These are phyloP conservation scores for Endotrypanum monterogeii DNA, from an alignment of 208 protist genomes.

Conservation along the genomic window DNA sequence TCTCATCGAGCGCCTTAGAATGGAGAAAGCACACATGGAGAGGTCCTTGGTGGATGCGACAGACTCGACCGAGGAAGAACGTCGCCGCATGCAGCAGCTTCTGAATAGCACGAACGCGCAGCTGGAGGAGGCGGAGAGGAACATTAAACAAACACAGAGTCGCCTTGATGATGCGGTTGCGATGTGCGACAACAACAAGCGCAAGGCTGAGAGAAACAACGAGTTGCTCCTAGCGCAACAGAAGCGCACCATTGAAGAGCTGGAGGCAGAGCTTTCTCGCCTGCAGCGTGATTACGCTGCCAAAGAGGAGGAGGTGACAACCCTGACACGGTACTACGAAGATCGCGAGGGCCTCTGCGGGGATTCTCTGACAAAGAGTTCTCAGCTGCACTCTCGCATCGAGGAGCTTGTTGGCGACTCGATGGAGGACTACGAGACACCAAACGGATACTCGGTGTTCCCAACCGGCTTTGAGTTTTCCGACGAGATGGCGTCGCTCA, in stretches of 20 bases:
- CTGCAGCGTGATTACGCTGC: slow-evolving; percentile 32
- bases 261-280: slow-evolving; percentile 37
- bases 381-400: slow-evolving; percentile 53
- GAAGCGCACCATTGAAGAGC: slow-evolving; percentile 41
- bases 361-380: slow-evolving; percentile 29
- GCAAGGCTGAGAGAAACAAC: slow-evolving; percentile 49
- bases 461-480: slow-evolving; percentile 67
- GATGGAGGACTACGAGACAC: slow-evolving; percentile 35
- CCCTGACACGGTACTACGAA: slow-evolving; percentile 46
- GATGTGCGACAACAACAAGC: slow-evolving; percentile 41
- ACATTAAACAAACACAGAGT: slow-evolving; percentile 29
- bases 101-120: slow-evolving; percentile 43
- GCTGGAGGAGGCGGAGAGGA: slow-evolving; percentile 39
- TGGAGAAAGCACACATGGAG: slow-evolving; percentile 52
- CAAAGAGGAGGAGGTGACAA: slow-evolving; percentile 63
- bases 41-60: slow-evolving; percentile 28
- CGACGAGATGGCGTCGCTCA: slow-evolving; percentile 63
- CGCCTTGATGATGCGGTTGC: slow-evolving; percentile 37
- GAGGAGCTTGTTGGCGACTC: slow-evolving; percentile 54
- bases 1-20: slow-evolving; percentile 50
- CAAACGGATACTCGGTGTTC: slow-evolving; percentile 55
- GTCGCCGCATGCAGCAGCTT: slow-evolving; percentile 33
- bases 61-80: slow-evolving; percentile 43
- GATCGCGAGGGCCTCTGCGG: slow-evolving; percentile 31
- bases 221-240: slow-evolving; percentile 54